Percentiles rank a stretch among this genome's conserved stretches.
Evolutionary conservation across 371 early-diverging fungal species (phyloP).

Genomic region (Circinella umbellata): DNA sequence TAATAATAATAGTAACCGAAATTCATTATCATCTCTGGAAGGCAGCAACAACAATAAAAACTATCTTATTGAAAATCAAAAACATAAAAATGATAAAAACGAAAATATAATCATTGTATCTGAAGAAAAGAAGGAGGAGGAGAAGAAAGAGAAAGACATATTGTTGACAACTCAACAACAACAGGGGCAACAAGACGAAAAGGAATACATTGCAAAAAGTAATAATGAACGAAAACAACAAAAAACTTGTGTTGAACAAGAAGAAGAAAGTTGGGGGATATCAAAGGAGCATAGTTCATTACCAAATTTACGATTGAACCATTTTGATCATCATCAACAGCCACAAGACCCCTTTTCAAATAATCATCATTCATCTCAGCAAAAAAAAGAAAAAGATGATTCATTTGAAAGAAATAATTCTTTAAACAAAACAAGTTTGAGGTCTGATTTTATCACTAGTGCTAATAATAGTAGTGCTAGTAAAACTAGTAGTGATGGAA

Average conservation of each 20-base stretch:
- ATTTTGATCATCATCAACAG: background rate
- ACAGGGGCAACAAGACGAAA: background rate
- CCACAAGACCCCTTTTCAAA: too few relatives aligned
- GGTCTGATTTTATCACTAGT: background rate
- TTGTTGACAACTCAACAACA: background rate
- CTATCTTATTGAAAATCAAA: too few relatives aligned
- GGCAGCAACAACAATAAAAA: too few relatives aligned
- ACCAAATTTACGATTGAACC: slow-evolving; percentile 2
- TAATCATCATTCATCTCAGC: background rate
- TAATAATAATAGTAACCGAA: too few relatives aligned
- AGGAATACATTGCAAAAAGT: background rate
- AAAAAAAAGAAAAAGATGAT: too few relatives aligned
- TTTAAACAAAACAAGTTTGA: background rate
- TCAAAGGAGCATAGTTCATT: background rate
- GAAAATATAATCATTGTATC: too few relatives aligned
- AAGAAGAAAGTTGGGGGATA: slow-evolving; percentile 4
- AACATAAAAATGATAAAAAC: too few relatives aligned
- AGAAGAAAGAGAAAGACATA: background rate
- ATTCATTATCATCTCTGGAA: background rate
- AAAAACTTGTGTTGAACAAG: background rate
- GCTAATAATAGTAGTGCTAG: background rate
- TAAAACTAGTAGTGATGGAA: background rate
- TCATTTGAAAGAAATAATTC: too few relatives aligned
- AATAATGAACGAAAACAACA: background rate
- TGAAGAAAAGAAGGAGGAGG: background rate